These are phyloP conservation scores for Paralagenidium karlingii DNA, from an alignment of 352 stramenopile genomes.

Conservation along the genomic window DNA sequence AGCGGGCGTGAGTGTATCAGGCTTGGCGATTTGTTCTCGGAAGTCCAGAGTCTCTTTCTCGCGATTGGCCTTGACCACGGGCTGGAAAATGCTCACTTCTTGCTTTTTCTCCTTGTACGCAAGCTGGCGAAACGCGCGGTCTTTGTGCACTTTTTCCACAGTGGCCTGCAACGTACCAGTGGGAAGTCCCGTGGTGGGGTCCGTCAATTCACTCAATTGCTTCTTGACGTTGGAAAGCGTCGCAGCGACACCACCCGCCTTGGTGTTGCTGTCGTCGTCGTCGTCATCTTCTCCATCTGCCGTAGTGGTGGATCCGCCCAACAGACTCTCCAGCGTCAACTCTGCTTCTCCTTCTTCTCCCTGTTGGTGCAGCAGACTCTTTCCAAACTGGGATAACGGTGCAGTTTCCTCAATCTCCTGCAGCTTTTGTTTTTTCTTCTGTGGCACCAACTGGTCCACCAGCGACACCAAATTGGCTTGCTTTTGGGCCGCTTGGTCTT, in stretches of 20 bases:
- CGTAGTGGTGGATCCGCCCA: conserved; percentile 12
- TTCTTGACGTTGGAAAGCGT: conserved; percentile 54
- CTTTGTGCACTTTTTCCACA: conserved; percentile 66
- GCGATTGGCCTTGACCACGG: conserved; percentile 85
- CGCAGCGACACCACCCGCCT: not conserved
- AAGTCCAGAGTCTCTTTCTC: conserved; percentile 93
- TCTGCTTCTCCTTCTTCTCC: conserved; percentile 6
- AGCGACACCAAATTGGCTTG: conserved; percentile 29
- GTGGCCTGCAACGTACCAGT: conserved; percentile 36
- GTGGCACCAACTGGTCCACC: conserved; percentile 33
- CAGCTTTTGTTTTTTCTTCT: conserved; percentile 33
- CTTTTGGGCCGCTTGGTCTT: conserved; percentile 16
- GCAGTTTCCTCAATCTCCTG: conserved; percentile 24
- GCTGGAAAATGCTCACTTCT: conserved; percentile 83
- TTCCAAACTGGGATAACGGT: conserved; percentile 11
- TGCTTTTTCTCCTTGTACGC: conserved; percentile 82
- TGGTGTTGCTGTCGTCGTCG: not conserved
- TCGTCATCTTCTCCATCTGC: conserved; percentile 8
- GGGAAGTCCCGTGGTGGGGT: conserved; percentile 11
- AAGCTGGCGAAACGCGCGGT: conserved; percentile 81
- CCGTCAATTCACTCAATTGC: conserved; percentile 50
- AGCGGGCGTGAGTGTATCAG: conserved; percentile 73
- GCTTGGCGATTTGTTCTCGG: conserved; percentile 72
- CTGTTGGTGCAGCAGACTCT: conserved; percentile 5
- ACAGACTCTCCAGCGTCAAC: conserved; percentile 25